Evolutionary conservation across 2,329 filamentous ascomycete genomes (phyloP).

Genomic region (Cytospora chrysosperma): DNA sequence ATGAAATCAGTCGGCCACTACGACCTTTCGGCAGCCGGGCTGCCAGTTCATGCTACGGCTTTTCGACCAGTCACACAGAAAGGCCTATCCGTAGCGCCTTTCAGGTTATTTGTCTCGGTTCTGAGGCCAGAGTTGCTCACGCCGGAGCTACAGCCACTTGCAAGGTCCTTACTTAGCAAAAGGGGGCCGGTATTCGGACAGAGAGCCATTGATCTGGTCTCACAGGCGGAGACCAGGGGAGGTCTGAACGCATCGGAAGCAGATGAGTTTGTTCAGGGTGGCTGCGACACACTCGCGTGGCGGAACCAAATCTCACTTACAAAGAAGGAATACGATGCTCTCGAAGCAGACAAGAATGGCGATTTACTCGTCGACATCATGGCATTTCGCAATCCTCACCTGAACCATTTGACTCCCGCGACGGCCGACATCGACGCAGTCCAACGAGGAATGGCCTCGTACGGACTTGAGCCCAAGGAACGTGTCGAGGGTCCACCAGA

Average conservation of each 20-base stretch:
- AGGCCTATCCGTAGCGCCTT: constrained; percentile 26
- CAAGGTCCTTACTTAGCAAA: constrained; percentile 32
- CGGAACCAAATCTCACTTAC: constrained; percentile 28
- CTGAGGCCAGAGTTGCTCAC: constrained; percentile 41
- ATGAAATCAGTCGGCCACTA: constrained; percentile 54
- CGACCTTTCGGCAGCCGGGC: constrained; percentile 44
- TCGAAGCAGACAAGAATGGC: constrained; percentile 31
- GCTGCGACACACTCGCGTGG: constrained; percentile 49
- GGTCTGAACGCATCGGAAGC: constrained; percentile 34
- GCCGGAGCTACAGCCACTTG: constrained; percentile 28
- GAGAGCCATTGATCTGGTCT: constrained; percentile 38
- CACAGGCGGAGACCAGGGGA: constrained; percentile 33
- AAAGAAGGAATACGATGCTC: constrained; percentile 38
- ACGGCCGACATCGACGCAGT: constrained; percentile 48
- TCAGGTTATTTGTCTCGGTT: constrained; percentile 41
- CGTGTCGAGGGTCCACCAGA: constrained; percentile 51
- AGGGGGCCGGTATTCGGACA: constrained; percentile 43
- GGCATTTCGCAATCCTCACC: constrained; percentile 41
- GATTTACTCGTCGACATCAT: constrained; percentile 38
- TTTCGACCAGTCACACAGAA: constrained; percentile 43
- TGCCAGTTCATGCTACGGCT: constrained; percentile 53
- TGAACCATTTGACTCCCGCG: constrained; percentile 54
- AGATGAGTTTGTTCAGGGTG: constrained; percentile 41
- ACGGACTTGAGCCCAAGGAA: constrained; percentile 45
- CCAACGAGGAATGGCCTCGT: constrained; percentile 42